A percentile compares a stretch with the other conserved stretches of the same genome.
Conservation (phyloP, 805 yeast genomes). For the Schwanniomyces pseudopolymorphus region DNA sequence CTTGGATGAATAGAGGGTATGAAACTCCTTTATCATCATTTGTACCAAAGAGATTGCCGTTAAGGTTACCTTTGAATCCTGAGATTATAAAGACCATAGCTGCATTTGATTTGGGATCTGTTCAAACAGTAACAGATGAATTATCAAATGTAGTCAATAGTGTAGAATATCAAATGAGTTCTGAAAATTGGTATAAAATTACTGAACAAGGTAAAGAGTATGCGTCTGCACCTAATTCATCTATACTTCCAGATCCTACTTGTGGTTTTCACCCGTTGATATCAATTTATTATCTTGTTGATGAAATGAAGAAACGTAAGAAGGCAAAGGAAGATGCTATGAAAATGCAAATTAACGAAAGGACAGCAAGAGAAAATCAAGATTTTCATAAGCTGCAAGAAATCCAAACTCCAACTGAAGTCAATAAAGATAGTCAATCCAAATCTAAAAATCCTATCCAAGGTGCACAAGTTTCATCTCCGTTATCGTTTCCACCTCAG, state of each 20-base stretch:
- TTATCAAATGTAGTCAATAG: conserved; percentile 60
- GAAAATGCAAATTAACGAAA: conserved; percentile 22
- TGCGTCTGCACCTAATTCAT: conserved; percentile 33
- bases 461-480: conserved; percentile 12
- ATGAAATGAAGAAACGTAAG: conserved; percentile 77
- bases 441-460: conserved; percentile 3
- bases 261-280: conserved; percentile 84
- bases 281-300: conserved; percentile 82
- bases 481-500: conserved; percentile 35
- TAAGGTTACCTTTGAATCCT: conserved; percentile 65
- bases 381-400: conserved; percentile 4
- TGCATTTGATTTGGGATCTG: conserved; percentile 74
- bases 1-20: conserved; percentile 92
- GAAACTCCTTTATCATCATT: conserved; percentile 70
- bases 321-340: conserved; percentile 53
- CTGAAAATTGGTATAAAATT: conserved; percentile 58
- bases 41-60: conserved; percentile 76
- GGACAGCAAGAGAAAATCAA: conserved; percentile 1
- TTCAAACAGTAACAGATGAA: conserved; percentile 54
- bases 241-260: conserved; percentile 69
- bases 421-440: background rate
- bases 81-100: conserved; percentile 73
- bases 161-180: conserved; percentile 62
- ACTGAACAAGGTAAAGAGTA: conserved; percentile 37
- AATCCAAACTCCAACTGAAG: background rate